These are phyloP conservation scores for Escallonia rubra DNA, from an alignment of 129 eudicot species.

Conservation along the genomic window DNA sequence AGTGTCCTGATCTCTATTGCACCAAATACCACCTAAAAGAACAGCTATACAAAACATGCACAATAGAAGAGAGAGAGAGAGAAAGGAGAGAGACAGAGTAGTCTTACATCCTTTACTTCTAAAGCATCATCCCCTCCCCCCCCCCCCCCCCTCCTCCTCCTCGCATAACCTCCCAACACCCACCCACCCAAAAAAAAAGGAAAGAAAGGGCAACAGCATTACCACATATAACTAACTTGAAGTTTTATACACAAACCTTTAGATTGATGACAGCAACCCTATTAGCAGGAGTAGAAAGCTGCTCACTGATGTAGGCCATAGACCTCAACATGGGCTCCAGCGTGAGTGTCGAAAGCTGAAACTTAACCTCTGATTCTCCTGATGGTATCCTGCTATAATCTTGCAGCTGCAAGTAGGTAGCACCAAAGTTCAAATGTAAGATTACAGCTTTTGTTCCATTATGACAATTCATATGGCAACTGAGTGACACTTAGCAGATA, in stretches of 20 bases:
- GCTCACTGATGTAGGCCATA: constrained; percentile 85
- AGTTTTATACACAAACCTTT: constrained; percentile 43
- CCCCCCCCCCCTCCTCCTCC: too few relatives aligned
- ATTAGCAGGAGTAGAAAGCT: constrained; percentile 74
- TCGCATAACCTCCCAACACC: too few relatives aligned
- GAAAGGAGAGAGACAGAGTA: too few relatives aligned
- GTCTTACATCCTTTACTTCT: too few relatives aligned
- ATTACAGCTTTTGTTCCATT: background rate
- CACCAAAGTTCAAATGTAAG: constrained; percentile 14
- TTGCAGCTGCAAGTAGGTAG: constrained; percentile 49
- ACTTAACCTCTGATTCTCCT: constrained; percentile 86
- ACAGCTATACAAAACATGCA: too few relatives aligned
- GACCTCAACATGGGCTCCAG: constrained; percentile 95
- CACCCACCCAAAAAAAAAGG: too few relatives aligned
- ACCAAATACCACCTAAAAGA: too few relatives aligned
- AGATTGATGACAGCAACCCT: constrained; percentile 82
- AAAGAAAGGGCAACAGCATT: too few relatives aligned
- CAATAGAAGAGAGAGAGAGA: too few relatives aligned
- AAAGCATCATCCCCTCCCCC: too few relatives aligned
- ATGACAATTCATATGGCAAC: background rate
- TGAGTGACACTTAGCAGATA: background rate
- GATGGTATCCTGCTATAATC: constrained; percentile 70
- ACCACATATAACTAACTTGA: too few relatives aligned
- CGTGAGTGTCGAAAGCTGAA: constrained; percentile 69
- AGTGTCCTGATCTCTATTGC: too few relatives aligned